These are phyloP conservation scores for Lachnellula cervina DNA, from an alignment of 2,329 filamentous ascomycete species.

Conservation along the genomic window DNA sequence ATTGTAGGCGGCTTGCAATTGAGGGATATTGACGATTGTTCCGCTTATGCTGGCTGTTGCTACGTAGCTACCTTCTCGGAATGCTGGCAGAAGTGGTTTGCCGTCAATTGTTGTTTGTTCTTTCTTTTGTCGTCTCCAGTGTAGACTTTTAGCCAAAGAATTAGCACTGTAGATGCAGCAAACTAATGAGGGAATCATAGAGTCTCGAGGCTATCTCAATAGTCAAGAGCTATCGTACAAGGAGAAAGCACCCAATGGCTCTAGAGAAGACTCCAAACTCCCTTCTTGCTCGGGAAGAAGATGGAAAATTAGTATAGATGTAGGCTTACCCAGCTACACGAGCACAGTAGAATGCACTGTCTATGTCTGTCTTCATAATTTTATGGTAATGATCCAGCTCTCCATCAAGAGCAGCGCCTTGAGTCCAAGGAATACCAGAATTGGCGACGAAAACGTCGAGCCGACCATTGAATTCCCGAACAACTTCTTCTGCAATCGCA, in stretches of 20 bases:
- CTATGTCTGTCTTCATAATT: conserved; percentile 67
- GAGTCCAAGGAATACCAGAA: conserved; percentile 68
- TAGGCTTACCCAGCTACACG: conserved; percentile 51
- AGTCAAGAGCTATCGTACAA: too few species aligned
- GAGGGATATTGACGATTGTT: conserved; percentile 72
- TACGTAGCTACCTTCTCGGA: conserved; percentile 65
- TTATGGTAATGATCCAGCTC: conserved; percentile 58
- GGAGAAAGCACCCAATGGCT: too few species aligned
- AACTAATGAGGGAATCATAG: too few species aligned
- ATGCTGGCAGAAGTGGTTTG: conserved; percentile 51
- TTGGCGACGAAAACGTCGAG: conserved; percentile 79
- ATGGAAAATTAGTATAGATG: too few species aligned
- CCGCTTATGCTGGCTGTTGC: conserved; percentile 75
- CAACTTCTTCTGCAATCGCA: conserved; percentile 42
- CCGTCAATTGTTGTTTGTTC: conserved; percentile 61
- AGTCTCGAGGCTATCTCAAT: too few species aligned
- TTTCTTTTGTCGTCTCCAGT: conserved; percentile 66
- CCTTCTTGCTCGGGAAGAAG: too few species aligned
- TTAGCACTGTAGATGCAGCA: too few species aligned
- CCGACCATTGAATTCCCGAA: conserved; percentile 64
- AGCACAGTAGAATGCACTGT: conserved; percentile 74
- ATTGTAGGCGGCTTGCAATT: conserved; percentile 70
- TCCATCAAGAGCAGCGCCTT: conserved; percentile 63
- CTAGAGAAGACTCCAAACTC: too few species aligned
- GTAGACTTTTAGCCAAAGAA: conserved; percentile 30